Evolutionary conservation across 345 rosid genomes (phyloP).

Genomic region (Syzygium grande): DNA sequence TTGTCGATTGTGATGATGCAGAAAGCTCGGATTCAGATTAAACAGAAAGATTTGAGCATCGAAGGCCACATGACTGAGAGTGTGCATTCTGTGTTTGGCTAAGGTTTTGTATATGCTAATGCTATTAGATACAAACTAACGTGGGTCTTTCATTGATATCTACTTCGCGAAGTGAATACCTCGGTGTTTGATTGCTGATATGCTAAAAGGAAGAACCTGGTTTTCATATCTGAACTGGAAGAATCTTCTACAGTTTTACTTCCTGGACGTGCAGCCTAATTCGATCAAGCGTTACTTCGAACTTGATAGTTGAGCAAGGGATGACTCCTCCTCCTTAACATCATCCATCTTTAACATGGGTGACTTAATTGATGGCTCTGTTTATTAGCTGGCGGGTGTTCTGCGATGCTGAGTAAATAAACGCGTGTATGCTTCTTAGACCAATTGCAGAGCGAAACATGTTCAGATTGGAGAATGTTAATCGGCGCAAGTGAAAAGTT

Average conservation of each 20-base stretch:
- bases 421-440: not conserved
- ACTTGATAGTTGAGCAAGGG: not conserved
- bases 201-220: not conserved
- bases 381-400: not conserved
- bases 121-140: not conserved
- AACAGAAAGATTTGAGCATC: not conserved
- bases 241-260: not conserved
- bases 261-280: not conserved
- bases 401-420: not conserved
- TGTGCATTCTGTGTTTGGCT: not conserved
- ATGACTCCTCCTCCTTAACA: not conserved
- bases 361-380: not conserved
- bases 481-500: not conserved
- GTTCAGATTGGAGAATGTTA: not conserved
- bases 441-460: not conserved
- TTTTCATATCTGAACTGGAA: not conserved
- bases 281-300: not conserved
- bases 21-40: not conserved
- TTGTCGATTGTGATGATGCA: not conserved
- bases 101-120: not conserved
- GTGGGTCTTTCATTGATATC: not conserved
- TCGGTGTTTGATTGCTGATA: not conserved
- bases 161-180: not conserved
- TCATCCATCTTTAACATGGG: not conserved
- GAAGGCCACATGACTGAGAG: not conserved